Conservation (phyloP, 2,329 filamentous ascomycete species). For the Cladosporium sp. region DNA sequence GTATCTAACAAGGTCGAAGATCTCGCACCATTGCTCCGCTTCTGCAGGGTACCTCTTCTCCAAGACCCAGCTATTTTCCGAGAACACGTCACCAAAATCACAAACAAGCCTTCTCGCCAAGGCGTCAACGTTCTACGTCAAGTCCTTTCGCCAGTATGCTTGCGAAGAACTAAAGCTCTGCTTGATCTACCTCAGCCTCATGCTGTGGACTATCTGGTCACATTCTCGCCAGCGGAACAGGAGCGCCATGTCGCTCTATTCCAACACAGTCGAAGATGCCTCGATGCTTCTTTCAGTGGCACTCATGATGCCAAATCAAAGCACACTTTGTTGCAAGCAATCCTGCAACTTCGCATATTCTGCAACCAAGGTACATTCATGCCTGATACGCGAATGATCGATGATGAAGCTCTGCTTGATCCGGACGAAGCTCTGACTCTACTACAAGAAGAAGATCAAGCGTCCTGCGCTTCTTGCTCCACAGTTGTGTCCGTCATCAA, state of each 20-base stretch:
- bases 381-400: neutral
- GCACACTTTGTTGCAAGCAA: slow-evolving; percentile 11
- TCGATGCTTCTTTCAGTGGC: neutral
- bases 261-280: neutral
- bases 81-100: neutral
- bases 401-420: neutral
- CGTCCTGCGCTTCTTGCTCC: neutral
- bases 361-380: slow-evolving; percentile 16
- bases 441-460: slow-evolving; percentile 3
- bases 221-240: neutral
- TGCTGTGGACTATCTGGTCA: neutral
- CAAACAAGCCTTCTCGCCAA: neutral
- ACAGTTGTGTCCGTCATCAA: neutral
- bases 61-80: neutral
- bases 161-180: slow-evolving; percentile 9
- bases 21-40: slow-evolving; percentile 86
- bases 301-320: neutral
- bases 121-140: neutral
- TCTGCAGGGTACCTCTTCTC: slow-evolving; percentile 85
- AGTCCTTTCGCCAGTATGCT: slow-evolving; percentile 6
- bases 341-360: slow-evolving; percentile 15
- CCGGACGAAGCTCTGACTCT: slow-evolving; percentile 12
- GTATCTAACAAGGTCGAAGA: slow-evolving; percentile 96
- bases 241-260: neutral
- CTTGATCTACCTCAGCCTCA: neutral